phyloP scores from a whole-genome alignment of 2,329 filamentous ascomycete species.

The Lasiodiplodia sp. region DNA sequence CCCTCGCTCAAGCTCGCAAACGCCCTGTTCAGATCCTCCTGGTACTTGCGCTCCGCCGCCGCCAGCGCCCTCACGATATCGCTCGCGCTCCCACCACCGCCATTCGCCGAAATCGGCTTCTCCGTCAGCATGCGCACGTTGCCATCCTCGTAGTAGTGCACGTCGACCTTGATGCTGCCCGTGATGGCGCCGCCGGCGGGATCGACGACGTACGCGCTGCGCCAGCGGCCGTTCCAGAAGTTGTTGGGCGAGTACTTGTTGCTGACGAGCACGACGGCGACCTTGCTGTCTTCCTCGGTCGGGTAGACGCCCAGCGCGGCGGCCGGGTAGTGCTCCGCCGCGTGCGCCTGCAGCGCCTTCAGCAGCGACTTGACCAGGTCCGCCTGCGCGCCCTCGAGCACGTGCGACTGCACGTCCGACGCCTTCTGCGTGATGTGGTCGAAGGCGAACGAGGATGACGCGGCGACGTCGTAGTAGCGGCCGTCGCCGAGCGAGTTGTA shows the following conservation, averaged over 20 bases:
- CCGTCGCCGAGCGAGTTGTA: slow-evolving; percentile 83
- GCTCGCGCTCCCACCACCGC: slow-evolving; percentile 67
- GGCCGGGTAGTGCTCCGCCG: slow-evolving; percentile 86
- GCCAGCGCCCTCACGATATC: slow-evolving; percentile 82
- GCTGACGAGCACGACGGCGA: slow-evolving; percentile 85
- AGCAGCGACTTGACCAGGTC: slow-evolving; percentile 85
- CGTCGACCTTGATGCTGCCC: slow-evolving; percentile 88
- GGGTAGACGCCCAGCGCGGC: slow-evolving; percentile 85
- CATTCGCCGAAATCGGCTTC: slow-evolving; percentile 68
- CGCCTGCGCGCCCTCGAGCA: slow-evolving; percentile 75
- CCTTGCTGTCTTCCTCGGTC: slow-evolving; percentile 72
- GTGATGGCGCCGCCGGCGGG: slow-evolving; percentile 69
- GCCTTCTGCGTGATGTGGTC: slow-evolving; percentile 87
- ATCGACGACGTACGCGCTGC: slow-evolving; percentile 82
- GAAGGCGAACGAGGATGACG: slow-evolving; percentile 85
- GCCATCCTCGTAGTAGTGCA: slow-evolving; percentile 99
- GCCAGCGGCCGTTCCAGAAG: slow-evolving; percentile 99
- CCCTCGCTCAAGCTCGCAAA: slow-evolving; percentile 91
- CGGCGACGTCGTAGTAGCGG: slow-evolving; percentile 90
- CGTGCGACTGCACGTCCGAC: slow-evolving; percentile 79
- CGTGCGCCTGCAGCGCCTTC: slow-evolving; percentile 77
- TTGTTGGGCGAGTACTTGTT: slow-evolving; percentile 99
- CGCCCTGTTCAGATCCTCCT: slow-evolving; percentile 92
- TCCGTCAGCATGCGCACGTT: slow-evolving; percentile 94
- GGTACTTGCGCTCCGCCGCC: slow-evolving; percentile 84